Evolutionary conservation across 148 eudicot genomes (phyloP).

Genomic region (Diospyros kaki): DNA sequence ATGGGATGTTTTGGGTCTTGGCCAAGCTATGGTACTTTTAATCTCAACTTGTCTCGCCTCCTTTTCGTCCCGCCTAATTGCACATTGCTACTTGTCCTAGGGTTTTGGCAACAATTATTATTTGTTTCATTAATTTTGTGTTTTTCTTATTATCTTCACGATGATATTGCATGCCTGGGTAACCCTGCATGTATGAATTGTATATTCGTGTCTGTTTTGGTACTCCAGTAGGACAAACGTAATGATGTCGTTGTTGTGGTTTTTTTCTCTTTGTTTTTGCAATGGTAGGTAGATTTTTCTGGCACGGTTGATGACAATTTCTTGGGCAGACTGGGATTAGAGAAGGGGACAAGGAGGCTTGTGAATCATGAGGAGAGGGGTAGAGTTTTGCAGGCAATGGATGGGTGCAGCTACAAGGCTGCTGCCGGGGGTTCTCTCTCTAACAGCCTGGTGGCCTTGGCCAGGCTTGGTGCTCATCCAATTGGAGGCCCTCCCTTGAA

Average conservation of each 20-base stretch:
- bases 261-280: background rate
- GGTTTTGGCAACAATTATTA: background rate
- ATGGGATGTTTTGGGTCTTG: slow-evolving; percentile 94
- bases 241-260: background rate
- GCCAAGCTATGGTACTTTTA: slow-evolving; percentile 92
- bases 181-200: background rate
- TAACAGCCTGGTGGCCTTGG: slow-evolving; percentile 93
- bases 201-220: background rate
- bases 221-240: background rate
- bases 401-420: slow-evolving; percentile 98
- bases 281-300: slow-evolving; percentile 83
- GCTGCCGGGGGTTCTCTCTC: slow-evolving; percentile 99
- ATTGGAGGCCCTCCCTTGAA: slow-evolving; percentile 62
- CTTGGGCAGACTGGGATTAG: slow-evolving; percentile 66
- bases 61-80: background rate
- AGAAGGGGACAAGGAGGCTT: slow-evolving; percentile 84
- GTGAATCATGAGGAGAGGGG: slow-evolving; percentile 97
- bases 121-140: background rate
- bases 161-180: background rate
- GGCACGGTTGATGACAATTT: slow-evolving; percentile 83
- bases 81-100: background rate
- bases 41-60: background rate
- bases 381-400: slow-evolving; percentile 87
- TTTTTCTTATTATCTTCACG: background rate
- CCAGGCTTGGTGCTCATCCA: slow-evolving; percentile 83